phyloP scores from a whole-genome alignment of 192 early-diverging fungal genomes.

The Backusella parvicylindrica region DNA sequence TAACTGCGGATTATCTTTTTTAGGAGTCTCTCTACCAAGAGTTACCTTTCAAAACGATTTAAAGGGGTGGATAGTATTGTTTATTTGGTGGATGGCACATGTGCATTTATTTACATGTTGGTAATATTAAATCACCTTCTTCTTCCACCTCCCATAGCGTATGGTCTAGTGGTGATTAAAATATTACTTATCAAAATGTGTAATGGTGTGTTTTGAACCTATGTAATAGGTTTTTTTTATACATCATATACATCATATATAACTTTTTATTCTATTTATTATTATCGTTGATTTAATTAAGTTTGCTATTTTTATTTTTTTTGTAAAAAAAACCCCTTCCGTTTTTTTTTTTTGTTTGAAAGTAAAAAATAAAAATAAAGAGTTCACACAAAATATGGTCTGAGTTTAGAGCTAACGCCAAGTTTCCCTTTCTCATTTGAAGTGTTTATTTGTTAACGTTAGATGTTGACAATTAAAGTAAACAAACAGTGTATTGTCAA shows the following conservation, averaged over 20 bases:
- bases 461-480: neutral
- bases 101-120: neutral
- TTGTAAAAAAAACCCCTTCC: neutral
- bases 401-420: constrained; percentile 2
- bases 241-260: neutral
- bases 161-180: neutral
- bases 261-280: neutral
- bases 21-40: neutral
- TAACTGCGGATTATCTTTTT: neutral
- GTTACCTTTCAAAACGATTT: neutral
- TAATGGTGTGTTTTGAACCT: neutral
- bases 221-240: neutral
- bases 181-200: neutral
- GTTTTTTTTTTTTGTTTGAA: neutral
- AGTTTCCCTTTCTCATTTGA: neutral
- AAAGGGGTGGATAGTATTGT: neutral
- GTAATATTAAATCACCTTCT: neutral
- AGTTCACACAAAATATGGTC: neutral
- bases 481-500: constrained; percentile 1
- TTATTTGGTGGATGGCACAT: neutral
- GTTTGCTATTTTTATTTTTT: too few species aligned
- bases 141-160: neutral
- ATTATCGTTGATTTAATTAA: neutral
- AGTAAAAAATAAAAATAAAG: neutral
- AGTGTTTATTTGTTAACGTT: neutral